Evolutionary conservation across 768 basidiomycete species (phyloP).

Genomic region (Agaricus subrufescens): DNA sequence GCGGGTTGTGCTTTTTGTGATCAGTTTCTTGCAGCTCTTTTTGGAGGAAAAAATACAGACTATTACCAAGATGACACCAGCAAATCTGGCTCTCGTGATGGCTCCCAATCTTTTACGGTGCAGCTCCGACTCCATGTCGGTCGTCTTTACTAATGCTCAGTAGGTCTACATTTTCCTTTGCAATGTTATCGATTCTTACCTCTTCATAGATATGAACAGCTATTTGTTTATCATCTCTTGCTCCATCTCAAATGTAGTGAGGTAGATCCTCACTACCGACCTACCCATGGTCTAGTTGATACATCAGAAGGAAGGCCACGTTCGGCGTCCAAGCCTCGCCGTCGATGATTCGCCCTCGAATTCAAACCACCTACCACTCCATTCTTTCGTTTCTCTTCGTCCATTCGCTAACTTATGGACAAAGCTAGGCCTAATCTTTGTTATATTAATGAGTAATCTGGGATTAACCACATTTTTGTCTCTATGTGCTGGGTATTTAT

Average conservation of each 20-base stretch:
- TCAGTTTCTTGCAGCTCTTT: conserved; percentile 91
- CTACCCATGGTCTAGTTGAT: conserved; percentile 77
- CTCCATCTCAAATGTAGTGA: conserved; percentile 72
- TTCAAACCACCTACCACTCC: neutral
- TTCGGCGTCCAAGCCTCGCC: neutral
- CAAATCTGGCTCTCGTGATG: conserved; percentile 87
- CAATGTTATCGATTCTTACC: conserved; percentile 3
- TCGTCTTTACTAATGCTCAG: conserved; percentile 92
- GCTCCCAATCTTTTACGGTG: conserved; percentile 88
- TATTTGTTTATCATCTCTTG: conserved; percentile 82
- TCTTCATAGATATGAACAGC: conserved; percentile 70
- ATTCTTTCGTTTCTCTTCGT: neutral
- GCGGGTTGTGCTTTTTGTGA: conserved; percentile 79
- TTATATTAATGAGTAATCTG: neutral
- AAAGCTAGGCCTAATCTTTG: neutral
- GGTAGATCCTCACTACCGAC: conserved; percentile 74
- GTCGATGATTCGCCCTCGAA: neutral
- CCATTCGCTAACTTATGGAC: neutral
- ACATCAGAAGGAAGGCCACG: conserved; percentile 29
- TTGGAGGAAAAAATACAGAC: conserved; percentile 69
- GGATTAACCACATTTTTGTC: neutral
- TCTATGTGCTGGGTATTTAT: neutral
- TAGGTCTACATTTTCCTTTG: conserved; percentile 35
- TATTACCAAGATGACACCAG: conserved; percentile 85
- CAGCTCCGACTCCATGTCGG: conserved; percentile 79